Percentiles rank a stretch among this genome's conserved stretches.
These are phyloP conservation scores for Secale cereale DNA, from an alignment of 176 grass and related monocot species.

Conservation along the genomic window DNA sequence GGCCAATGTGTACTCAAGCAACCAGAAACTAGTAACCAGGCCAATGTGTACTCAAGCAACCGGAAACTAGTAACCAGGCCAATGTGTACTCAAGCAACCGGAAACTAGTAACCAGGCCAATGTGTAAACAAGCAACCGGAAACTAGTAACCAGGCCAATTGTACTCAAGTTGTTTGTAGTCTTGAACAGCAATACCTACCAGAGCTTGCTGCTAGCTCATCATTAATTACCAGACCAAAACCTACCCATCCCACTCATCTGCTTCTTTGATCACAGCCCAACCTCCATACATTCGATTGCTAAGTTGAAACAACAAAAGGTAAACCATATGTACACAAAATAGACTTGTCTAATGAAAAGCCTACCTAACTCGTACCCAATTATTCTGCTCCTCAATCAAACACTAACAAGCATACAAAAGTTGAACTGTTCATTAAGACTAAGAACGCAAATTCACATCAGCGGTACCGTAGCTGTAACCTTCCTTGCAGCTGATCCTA, in stretches of 20 bases:
- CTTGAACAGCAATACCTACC: neutral
- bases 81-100: too few relatives aligned
- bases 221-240: conserved; percentile 17
- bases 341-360: neutral
- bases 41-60: neutral
- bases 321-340: neutral
- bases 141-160: too few relatives aligned
- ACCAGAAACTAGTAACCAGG: neutral
- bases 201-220: neutral
- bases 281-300: neutral
- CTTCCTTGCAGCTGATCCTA: neutral
- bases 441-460: neutral
- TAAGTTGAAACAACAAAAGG: conserved; percentile 7
- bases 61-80: too few relatives aligned
- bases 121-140: too few relatives aligned
- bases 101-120: too few relatives aligned
- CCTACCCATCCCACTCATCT: neutral
- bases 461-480: neutral
- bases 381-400: neutral
- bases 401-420: neutral
- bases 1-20: neutral
- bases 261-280: neutral
- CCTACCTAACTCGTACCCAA: neutral
- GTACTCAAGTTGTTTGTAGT: neutral
- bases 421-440: neutral